Evolutionary conservation across 345 rosid species (phyloP).

Genomic region (Brassica carinata): DNA sequence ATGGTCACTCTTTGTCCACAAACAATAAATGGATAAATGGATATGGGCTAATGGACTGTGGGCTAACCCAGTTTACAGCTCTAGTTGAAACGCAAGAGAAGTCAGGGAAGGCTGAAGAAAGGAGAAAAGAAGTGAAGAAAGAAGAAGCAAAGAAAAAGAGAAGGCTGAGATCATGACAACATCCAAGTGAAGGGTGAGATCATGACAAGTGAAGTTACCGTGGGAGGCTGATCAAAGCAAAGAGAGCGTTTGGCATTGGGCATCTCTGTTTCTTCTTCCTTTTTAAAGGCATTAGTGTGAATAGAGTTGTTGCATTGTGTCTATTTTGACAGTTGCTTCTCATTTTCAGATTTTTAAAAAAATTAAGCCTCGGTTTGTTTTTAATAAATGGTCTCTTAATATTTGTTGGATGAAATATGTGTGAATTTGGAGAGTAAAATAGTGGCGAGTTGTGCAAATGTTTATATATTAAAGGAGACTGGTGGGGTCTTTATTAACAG

Average conservation of each 20-base stretch:
- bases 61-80: too few relatives aligned
- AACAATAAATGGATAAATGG: too few relatives aligned
- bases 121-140: constrained; percentile 10
- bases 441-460: constrained; percentile 12
- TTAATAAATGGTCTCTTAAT: constrained; percentile 22
- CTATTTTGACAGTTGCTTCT: constrained; percentile 19
- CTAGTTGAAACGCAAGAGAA: constrained; percentile 34
- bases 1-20: too few relatives aligned
- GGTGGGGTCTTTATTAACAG: neutral
- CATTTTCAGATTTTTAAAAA: neutral
- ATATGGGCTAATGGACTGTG: too few relatives aligned
- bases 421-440: neutral
- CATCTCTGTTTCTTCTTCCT: neutral
- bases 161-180: constrained; percentile 16
- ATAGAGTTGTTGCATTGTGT: constrained; percentile 20
- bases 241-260: neutral
- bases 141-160: constrained; percentile 20
- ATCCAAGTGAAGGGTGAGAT: constrained; percentile 56
- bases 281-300: constrained; percentile 19
- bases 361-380: constrained; percentile 26
- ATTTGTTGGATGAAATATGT: constrained; percentile 3
- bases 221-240: constrained; percentile 54
- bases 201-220: constrained; percentile 56
- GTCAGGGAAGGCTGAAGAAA: constrained; percentile 25
- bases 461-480: neutral